Evolutionary conservation across 441 rosid species (phyloP), one percentile per base, ranked within the genome.

Genomic region (Eutrema salsugineum): DNA sequence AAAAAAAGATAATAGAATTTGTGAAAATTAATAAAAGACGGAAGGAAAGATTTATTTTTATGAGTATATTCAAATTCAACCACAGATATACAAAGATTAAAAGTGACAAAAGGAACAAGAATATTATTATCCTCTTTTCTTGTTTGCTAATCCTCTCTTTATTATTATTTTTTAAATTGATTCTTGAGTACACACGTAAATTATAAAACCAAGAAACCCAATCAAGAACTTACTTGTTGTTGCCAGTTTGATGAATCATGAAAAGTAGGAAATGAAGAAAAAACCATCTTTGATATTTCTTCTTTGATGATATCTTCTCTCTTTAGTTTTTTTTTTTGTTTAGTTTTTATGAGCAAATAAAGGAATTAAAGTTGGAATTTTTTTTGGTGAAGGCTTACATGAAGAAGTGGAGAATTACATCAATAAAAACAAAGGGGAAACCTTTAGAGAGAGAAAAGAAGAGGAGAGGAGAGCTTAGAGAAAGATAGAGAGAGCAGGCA

Each of bases 161-260:
- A 30, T 39, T 17, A 48, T 30, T 64, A 5, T 3, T 53, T 42
- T 35, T 33, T 17, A 44, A n/a, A n/a, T 20, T 61, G 57, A 49
- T 75, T 64, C 70, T 77, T 27, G 40, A 75, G 66, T 70, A 49
- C 66, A 42, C 66, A 40, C 58, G 49, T 36, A 58, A 54, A 75
- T 61, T 66, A 77, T 44, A 71, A 68, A 70, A 72, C 40, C 55
- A 69, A 53, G 28, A 65, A 55, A 56, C 20, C 35, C 5, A 51
- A 55, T 61, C 47, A 72, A 61, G 53, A 58, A 66, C 79, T 72
- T 82, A 84, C 88, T 83, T 84, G 88, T 22, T 83, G 88, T 32
- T 83, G 88, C 91, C 91, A 84, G 75, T 84, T 83, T 80, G 86
- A 81, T 50, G 86, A 79, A 84, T 87, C 91, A 77, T 82, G 76